Conservation (phyloP, 2,329 filamentous ascomycete species). For the Stachybotrys echinatus region DNA sequence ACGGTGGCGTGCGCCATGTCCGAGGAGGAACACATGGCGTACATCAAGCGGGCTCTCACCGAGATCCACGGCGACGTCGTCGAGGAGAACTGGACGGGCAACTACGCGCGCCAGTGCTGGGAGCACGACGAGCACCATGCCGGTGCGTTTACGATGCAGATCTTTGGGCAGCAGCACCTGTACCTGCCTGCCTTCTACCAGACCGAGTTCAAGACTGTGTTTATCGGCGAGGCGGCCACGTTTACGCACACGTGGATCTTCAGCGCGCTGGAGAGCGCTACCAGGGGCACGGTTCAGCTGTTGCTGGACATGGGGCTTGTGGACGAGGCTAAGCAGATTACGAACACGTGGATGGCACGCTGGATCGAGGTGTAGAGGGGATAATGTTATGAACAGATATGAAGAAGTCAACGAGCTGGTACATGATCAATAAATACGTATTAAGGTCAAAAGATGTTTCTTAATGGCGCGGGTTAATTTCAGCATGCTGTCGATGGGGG, state of each 20-base stretch:
- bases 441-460: too few species aligned
- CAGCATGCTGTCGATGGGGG: too few species aligned
- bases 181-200: constrained; percentile 57
- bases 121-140: constrained; percentile 49
- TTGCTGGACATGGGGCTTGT: constrained; percentile 50
- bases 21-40: constrained; percentile 13
- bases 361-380: constrained; percentile 37
- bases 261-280: constrained; percentile 47
- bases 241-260: constrained; percentile 54
- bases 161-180: constrained; percentile 50
- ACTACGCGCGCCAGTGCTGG: constrained; percentile 56
- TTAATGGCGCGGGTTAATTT: too few species aligned
- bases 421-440: too few species aligned
- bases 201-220: constrained; percentile 42
- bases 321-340: constrained; percentile 54
- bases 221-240: constrained; percentile 29
- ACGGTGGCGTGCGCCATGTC: constrained; percentile 11
- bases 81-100: constrained; percentile 50
- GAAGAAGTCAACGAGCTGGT: too few species aligned
- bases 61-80: constrained; percentile 30
- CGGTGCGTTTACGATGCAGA: constrained; percentile 48
- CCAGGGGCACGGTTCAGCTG: constrained; percentile 49
- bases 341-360: constrained; percentile 53
- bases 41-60: constrained; percentile 9
- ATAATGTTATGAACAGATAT: too few species aligned